phyloP scores from a whole-genome alignment of 1,284 basidiomycete genomes.

The Xanthoconium separans region DNA sequence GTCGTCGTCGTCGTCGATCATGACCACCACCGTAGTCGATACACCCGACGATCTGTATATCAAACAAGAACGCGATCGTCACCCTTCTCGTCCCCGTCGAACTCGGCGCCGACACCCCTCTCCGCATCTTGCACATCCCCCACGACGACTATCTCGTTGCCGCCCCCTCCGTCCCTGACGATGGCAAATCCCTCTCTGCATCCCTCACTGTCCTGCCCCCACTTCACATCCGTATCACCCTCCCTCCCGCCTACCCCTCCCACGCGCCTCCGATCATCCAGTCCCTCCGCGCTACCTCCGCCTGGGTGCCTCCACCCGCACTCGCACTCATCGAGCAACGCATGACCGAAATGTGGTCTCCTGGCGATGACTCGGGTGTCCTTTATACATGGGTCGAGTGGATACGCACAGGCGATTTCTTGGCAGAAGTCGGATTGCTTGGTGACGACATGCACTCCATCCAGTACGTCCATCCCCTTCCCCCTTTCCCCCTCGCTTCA shows the following conservation, averaged over 20 bases:
- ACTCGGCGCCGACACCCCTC: constrained; percentile 41
- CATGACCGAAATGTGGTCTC: constrained; percentile 56
- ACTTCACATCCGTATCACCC: constrained; percentile 51
- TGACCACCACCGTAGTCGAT: constrained; percentile 51
- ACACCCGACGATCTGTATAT: constrained; percentile 63
- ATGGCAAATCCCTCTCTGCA: neutral
- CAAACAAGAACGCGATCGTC: constrained; percentile 35
- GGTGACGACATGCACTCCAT: constrained; percentile 35
- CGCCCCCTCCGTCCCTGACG: neutral
- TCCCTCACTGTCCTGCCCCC: constrained; percentile 52
- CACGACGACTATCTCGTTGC: constrained; percentile 27
- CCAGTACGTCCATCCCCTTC: constrained; percentile 33
- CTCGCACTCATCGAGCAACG: constrained; percentile 37
- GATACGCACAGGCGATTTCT: constrained; percentile 61
- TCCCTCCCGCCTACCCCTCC: constrained; percentile 61
- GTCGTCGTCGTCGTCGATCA: constrained; percentile 9
- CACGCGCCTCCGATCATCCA: constrained; percentile 50
- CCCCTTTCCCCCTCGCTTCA: neutral
- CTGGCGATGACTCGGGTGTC: constrained; percentile 55
- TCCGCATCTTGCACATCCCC: constrained; percentile 35
- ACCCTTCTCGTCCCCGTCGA: constrained; percentile 59
- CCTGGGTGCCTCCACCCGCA: constrained; percentile 51
- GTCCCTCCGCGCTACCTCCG: constrained; percentile 54
- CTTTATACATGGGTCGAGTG: constrained; percentile 72
- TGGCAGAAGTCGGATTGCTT: constrained; percentile 40